phyloP scores from a whole-genome alignment of 2,329 filamentous ascomycete genomes.

The Claviceps sorghi region DNA sequence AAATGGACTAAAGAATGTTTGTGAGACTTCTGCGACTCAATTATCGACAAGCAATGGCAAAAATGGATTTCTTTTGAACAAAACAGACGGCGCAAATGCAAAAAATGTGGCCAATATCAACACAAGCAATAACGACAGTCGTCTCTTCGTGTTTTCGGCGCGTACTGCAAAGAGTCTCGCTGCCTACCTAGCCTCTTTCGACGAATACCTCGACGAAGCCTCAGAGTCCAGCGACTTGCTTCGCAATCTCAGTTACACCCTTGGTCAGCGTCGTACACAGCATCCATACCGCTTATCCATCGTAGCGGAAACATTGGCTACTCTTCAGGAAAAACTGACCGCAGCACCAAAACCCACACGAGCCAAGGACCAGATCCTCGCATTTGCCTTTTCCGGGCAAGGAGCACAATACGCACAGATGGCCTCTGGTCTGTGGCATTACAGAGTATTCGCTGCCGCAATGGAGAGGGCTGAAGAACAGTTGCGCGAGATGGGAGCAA shows the following conservation, averaged over 20 bases:
- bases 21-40: neutral
- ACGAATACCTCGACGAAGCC: constrained; percentile 9
- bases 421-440: constrained; percentile 2
- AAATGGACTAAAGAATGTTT: neutral
- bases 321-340: constrained; percentile 6
- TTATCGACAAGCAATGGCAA: neutral
- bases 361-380: neutral
- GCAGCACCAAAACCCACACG: neutral
- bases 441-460: constrained; percentile 6
- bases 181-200: constrained; percentile 11
- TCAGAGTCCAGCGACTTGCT: constrained; percentile 2
- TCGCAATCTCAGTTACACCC: constrained; percentile 13
- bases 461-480: constrained; percentile 9
- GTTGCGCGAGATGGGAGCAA: constrained; percentile 10
- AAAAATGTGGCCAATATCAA: neutral
- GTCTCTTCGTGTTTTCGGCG: constrained; percentile 8
- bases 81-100: neutral
- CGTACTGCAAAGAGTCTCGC: constrained; percentile 7
- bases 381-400: constrained; percentile 20
- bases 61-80: neutral
- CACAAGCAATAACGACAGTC: neutral
- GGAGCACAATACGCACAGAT: constrained; percentile 17
- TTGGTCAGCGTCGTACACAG: constrained; percentile 16
- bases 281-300: constrained; percentile 9
- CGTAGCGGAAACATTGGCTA: neutral